Conservation (phyloP, 1,284 basidiomycete species). For the Puccinia novopanici region DNA sequence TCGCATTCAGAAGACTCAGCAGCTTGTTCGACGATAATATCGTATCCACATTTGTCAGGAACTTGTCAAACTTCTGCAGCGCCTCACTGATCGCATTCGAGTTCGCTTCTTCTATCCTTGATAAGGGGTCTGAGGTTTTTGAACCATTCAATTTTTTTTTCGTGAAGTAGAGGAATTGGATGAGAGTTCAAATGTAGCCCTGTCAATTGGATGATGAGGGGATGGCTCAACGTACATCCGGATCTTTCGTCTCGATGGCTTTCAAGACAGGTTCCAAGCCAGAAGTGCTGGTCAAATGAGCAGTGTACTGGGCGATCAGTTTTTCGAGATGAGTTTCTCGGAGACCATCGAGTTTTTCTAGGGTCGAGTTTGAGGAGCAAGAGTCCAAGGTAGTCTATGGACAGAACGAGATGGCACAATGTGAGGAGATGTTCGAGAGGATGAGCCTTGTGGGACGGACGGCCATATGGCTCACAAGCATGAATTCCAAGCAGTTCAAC, state of each 20-base stretch:
- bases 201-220: background rate
- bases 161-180: slow-evolving; percentile 47
- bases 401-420: too few species aligned
- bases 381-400: background rate
- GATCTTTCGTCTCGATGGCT: slow-evolving; percentile 65
- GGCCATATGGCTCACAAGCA: slow-evolving; percentile 16
- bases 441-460: background rate
- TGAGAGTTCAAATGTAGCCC: background rate
- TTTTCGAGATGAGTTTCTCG: slow-evolving; percentile 25
- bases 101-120: too few species aligned
- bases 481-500: slow-evolving; percentile 44
- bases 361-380: background rate
- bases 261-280: slow-evolving; percentile 71
- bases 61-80: slow-evolving; percentile 60
- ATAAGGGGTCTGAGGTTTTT: slow-evolving; percentile 69
- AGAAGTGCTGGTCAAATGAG: slow-evolving; percentile 71
- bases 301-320: slow-evolving; percentile 64
- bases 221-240: slow-evolving; percentile 64
- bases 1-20: slow-evolving; percentile 9
- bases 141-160: slow-evolving; percentile 27
- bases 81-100: slow-evolving; percentile 59
- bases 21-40: slow-evolving; percentile 52
- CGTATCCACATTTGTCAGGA: slow-evolving; percentile 61
- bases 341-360: slow-evolving; percentile 13
- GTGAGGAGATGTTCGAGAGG: too few species aligned